Evolutionary conservation across 2,329 filamentous ascomycete genomes (phyloP).

Genomic region (Beauveria bassiana): DNA sequence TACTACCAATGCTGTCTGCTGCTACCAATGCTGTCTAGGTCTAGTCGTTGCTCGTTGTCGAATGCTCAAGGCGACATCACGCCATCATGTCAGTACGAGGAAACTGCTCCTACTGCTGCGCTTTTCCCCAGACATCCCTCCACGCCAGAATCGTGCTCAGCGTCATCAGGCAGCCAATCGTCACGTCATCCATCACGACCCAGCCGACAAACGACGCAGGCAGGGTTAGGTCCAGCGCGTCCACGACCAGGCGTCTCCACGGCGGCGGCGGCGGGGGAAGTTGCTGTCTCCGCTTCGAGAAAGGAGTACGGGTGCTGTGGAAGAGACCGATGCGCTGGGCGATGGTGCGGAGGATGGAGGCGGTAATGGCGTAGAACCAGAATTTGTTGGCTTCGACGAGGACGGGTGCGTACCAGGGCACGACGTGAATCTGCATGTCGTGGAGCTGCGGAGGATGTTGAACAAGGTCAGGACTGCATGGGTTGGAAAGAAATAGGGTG

Average conservation of each 20-base stretch:
- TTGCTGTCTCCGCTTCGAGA: background rate
- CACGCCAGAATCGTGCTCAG: constrained; percentile 11
- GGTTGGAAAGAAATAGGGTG: too few species aligned
- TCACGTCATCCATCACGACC: constrained; percentile 3
- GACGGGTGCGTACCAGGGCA: constrained; percentile 10
- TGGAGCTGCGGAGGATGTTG: background rate
- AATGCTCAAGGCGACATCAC: background rate
- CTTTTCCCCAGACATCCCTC: constrained; percentile 6
- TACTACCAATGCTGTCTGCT: background rate
- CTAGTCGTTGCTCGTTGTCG: background rate
- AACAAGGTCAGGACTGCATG: background rate
- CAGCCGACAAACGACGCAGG: constrained; percentile 12
- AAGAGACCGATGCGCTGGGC: background rate
- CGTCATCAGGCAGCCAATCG: constrained; percentile 8
- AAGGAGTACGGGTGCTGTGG: background rate
- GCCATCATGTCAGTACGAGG: background rate
- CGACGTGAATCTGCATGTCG: constrained; percentile 8
- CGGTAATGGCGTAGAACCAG: constrained; percentile 12
- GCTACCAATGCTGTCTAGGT: background rate
- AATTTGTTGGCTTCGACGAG: constrained; percentile 13
- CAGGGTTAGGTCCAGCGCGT: constrained; percentile 6
- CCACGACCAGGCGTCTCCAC: background rate
- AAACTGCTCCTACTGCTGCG: background rate
- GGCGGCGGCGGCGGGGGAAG: background rate
- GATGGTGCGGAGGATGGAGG: constrained; percentile 7